Evolutionary conservation across 2,329 filamentous ascomycete species (phyloP).

Genomic region (Rutstroemia sp.): DNA sequence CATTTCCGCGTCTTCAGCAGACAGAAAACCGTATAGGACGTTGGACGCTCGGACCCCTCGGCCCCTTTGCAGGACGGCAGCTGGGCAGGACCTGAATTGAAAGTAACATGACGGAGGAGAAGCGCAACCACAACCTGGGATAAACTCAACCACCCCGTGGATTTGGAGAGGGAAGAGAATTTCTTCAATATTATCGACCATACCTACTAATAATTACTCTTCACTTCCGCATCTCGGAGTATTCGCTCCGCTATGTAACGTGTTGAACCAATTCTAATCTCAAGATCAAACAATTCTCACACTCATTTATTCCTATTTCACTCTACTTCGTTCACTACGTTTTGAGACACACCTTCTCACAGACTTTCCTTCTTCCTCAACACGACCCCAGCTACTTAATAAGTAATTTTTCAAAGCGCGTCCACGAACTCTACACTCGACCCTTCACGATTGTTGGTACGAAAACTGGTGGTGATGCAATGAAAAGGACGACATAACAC

Average conservation of each 20-base stretch:
- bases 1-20: too few relatives aligned
- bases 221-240: neutral
- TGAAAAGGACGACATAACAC: neutral
- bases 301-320: slow-evolving; percentile 2
- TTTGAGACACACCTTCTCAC: neutral
- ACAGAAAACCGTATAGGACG: too few relatives aligned
- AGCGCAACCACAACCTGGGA: too few relatives aligned
- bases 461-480: neutral
- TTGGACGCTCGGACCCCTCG: too few relatives aligned
- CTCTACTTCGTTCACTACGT: too few relatives aligned
- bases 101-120: too few relatives aligned
- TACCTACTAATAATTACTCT: neutral
- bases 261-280: neutral
- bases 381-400: neutral
- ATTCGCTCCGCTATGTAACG: slow-evolving; percentile 3
- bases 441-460: neutral
- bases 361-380: neutral
- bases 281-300: slow-evolving; percentile 6
- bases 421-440: neutral
- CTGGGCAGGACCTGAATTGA: too few relatives aligned
- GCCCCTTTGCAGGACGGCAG: too few relatives aligned
- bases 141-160: too few relatives aligned
- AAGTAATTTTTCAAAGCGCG: neutral
- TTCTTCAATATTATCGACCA: too few relatives aligned
- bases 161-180: too few relatives aligned